Evolutionary conservation across 768 basidiomycete species (phyloP).

Genomic region (Lactarius psammicola): DNA sequence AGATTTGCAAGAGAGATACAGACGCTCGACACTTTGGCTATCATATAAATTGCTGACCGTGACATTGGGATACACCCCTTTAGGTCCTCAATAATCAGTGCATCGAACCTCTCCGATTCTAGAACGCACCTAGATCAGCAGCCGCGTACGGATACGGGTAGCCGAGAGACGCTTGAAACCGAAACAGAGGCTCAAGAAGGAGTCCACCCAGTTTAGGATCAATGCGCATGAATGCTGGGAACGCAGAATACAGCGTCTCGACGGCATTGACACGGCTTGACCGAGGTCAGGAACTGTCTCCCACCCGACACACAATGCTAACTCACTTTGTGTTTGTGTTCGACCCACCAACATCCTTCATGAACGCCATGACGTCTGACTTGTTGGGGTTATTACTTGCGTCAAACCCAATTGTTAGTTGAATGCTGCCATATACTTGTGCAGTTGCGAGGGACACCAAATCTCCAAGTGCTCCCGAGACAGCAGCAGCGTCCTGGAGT

Average conservation of each 20-base stretch:
- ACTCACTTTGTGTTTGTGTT: background rate
- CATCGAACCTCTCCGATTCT: too few species aligned
- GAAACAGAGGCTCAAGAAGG: conserved; percentile 31
- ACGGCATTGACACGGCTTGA: conserved; percentile 44
- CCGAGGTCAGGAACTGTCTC: background rate
- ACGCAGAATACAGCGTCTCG: conserved; percentile 53
- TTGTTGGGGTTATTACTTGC: conserved; percentile 49
- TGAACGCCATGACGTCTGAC: conserved; percentile 50
- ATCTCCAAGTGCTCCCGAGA: conserved; percentile 50
- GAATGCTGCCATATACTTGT: conserved; percentile 55
- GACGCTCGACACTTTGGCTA: conserved; percentile 20
- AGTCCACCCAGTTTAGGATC: conserved; percentile 47
- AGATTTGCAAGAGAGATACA: background rate
- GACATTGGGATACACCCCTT: conserved; percentile 22
- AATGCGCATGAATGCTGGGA: conserved; percentile 52
- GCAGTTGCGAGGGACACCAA: conserved; percentile 55
- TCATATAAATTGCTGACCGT: background rate
- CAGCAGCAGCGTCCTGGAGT: conserved; percentile 45
- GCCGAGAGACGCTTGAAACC: conserved; percentile 21
- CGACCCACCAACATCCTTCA: conserved; percentile 36
- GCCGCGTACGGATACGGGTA: conserved; percentile 26
- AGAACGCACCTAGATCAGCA: conserved; percentile 29
- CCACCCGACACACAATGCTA: too few species aligned
- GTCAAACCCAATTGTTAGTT: conserved; percentile 53
- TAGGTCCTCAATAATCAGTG: background rate